Percentiles rank a stretch among this genome's conserved stretches.
Evolutionary conservation across 129 eudicot genomes (phyloP).

Genomic region (Lactuca saligna): DNA sequence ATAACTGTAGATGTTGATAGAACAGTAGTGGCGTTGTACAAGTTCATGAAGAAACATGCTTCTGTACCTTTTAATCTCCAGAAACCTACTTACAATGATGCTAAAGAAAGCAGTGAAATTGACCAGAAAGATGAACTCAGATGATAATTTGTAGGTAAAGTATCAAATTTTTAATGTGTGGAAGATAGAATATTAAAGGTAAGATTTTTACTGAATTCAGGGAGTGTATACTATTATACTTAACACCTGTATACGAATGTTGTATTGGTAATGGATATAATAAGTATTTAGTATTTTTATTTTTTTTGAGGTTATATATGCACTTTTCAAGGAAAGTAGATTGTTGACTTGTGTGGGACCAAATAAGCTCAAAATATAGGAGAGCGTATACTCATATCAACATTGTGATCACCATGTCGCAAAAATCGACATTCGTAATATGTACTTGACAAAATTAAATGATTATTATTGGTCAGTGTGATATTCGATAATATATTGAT

Average conservation of each 20-base stretch:
- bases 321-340: no score
- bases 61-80: slow-evolving; percentile 81
- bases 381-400: no score
- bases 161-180: slow-evolving; percentile 11
- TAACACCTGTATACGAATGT: slow-evolving; percentile 8
- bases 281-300: neutral
- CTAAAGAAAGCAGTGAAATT: slow-evolving; percentile 31
- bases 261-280: neutral
- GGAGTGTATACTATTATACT: neutral
- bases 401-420: no score
- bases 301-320: no score
- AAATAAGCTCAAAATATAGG: no score
- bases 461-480: no score
- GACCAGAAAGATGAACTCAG: slow-evolving; percentile 60
- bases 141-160: slow-evolving; percentile 18
- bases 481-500: no score
- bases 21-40: slow-evolving; percentile 80
- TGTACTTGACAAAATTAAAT: no score
- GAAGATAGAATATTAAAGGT: slow-evolving; percentile 19
- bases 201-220: slow-evolving; percentile 2
- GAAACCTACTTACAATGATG: slow-evolving; percentile 49
- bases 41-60: slow-evolving; percentile 77
- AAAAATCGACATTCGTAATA: no score
- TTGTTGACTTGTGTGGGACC: no score
- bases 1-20: slow-evolving; percentile 70